Percentiles rank a stretch among this genome's conserved stretches.
Evolutionary conservation across 2,329 filamentous ascomycete genomes (phyloP).

Genomic region (Fusarium sp.): DNA sequence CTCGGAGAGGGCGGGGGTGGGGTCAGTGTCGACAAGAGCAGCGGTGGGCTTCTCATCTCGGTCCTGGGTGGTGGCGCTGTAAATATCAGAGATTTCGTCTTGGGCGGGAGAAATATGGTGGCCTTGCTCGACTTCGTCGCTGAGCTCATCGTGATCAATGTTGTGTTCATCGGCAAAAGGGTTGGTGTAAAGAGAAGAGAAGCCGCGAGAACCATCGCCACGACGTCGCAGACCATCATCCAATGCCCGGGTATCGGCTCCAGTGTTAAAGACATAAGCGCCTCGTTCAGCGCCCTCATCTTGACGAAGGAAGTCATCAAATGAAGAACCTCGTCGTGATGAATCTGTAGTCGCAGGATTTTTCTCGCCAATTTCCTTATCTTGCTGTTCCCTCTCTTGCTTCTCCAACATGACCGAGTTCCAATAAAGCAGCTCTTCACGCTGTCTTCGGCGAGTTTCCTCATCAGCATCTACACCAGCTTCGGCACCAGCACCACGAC

Average conservation of each 20-base stretch:
- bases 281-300: conserved; percentile 66
- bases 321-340: conserved; percentile 56
- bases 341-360: neutral
- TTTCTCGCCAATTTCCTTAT: conserved; percentile 31
- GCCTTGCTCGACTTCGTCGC: conserved; percentile 55
- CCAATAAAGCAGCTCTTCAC: conserved; percentile 76
- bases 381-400: conserved; percentile 51
- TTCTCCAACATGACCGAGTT: conserved; percentile 68
- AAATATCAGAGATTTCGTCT: conserved; percentile 68
- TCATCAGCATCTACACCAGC: conserved; percentile 71
- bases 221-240: conserved; percentile 64
- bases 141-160: conserved; percentile 62
- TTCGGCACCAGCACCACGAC: conserved; percentile 56
- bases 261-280: conserved; percentile 69
- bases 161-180: conserved; percentile 70
- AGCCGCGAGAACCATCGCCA: conserved; percentile 59
- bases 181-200: conserved; percentile 65
- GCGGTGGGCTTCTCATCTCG: conserved; percentile 38
- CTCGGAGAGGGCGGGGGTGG: conserved; percentile 37
- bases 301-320: conserved; percentile 70
- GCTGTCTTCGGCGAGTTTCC: conserved; percentile 69
- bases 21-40: conserved; percentile 51
- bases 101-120: conserved; percentile 57
- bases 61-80: conserved; percentile 66
- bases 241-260: conserved; percentile 58